Base-by-base conservation (phyloP, 2,329 filamentous ascomycete genomes). In the Remersonia thermophila region DNA sequence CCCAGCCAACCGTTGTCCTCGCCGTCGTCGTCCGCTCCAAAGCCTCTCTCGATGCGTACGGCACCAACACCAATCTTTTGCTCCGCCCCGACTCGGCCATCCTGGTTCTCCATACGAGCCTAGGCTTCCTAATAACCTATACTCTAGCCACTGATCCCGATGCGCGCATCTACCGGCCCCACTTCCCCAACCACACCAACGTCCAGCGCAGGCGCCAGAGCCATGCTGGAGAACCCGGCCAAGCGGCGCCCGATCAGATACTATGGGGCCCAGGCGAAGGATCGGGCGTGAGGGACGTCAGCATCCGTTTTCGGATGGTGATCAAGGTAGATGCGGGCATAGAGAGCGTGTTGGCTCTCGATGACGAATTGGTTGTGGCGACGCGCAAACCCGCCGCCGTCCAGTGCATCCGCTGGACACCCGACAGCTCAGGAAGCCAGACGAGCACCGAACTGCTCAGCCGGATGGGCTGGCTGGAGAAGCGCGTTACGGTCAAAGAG, bases 301-400 rank as follows among this genome's bases (percentile, higher is more conserved):
- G 81, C 50, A 71, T 98, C 33, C 81, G 85, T 9, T 98, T 98
- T 59, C 76, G 89, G 39, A 94, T 95, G 83, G 89, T 94, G 11
- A 96, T 98, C 53, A 93, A 93, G 55, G 85, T 98, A 13, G 91
- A 98, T 58, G 91, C 91, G 3, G 91, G 91, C 2, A 95, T 98
- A 49, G 78, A 79, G 47, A 83, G 79, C 51, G 85, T 83, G 9
- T 63, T 96, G 37, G 89, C 91, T 2, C 69, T 96, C 15, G 91
- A 96, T 47, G 84, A 94, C 38, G 91, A 96, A 57, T 66, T 98
- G 28, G 69, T 96, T 15, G 87, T 98, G 35, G 84, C 91, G 4
- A 98, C 91, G 1, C 69, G 76, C 39, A 94, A 91, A 52, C 91
- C 91, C 3, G 80, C 87, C 1, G 89, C 91, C n/a, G 77, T 96